Base-by-base conservation (phyloP, 768 basidiomycete genomes). In the Mycena albidolilacea region DNA sequence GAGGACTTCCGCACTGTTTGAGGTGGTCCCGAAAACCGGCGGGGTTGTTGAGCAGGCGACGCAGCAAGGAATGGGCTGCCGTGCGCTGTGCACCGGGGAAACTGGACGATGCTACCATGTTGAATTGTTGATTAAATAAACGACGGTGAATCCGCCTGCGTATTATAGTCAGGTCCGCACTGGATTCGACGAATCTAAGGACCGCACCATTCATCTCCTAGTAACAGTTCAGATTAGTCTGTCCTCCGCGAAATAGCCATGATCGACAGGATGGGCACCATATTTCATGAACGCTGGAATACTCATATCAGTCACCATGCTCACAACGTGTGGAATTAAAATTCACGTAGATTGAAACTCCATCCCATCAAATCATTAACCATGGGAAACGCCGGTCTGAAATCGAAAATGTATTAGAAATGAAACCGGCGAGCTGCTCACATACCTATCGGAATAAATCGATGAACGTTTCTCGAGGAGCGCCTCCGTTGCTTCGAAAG, bases 401-500 rank as follows among this genome's bases (percentile, higher is more conserved):
- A 19, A 21, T 61, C 7, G 30, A 48, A 44, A 57, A 37, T 58
- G 14, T 8, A 17, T 50, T 23, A 6, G 43, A 68, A 55, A 66
- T 55, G 19, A 57, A 60, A 58, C 54, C 43, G 37, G 15, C 64
- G 61, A 73, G 65, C 12, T 63, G 60, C 10, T 37, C 44, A 59
- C 74, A 21, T 82, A 85, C 63, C 86, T 80, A 73, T 79, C 79
- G 7, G 86, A 85, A 74, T 86, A 87, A 7, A 82, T 84, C 7
- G 78, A 71, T 1, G 84, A 83, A 14, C 83, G 77, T 54, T 81
- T 81, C 50, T 85, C 82, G n/a, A 86, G 78, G 7, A 86, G 77
- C 10, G 83, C 84, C 37, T 79, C 79, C 3, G 81, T 80, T 19
- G 80, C 77, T 46, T 82, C 79, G 21, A 77, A 67, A 11, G 79